Conservation (phyloP, 495 filamentous ascomycete genomes). For the Tetracladium marchalianum region DNA sequence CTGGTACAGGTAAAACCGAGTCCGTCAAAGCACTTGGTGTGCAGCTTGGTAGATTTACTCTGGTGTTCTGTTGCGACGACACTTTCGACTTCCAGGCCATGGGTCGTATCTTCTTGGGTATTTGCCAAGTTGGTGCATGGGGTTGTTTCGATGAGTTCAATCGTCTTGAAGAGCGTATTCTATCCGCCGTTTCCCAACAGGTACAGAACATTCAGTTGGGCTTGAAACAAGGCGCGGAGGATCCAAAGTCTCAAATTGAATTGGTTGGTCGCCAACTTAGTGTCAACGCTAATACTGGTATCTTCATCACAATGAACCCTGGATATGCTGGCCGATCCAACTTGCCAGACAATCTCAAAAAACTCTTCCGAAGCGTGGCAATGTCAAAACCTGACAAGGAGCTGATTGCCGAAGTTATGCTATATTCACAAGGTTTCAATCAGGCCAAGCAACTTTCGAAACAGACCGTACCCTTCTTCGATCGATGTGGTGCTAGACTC, state of each 20-base stretch:
- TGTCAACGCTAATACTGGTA: slow-evolving; percentile 87
- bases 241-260: slow-evolving; percentile 80
- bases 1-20: slow-evolving; percentile 98
- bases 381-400: slow-evolving; percentile 99
- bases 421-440: slow-evolving; percentile 97
- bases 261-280: slow-evolving; percentile 78
- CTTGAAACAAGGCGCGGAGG: slow-evolving; percentile 66
- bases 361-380: slow-evolving; percentile 95
- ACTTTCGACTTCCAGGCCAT: slow-evolving; percentile 99
- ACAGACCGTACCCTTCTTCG: slow-evolving; percentile 96
- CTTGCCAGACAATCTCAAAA: slow-evolving; percentile 96
- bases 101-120: slow-evolving; percentile 98
- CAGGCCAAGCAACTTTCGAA: slow-evolving; percentile 87
- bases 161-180: slow-evolving; percentile 88
- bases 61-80: slow-evolving; percentile 98
- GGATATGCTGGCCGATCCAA: slow-evolving; percentile 98
- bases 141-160: slow-evolving; percentile 99
- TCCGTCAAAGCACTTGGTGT: slow-evolving; percentile 96
- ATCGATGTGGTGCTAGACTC: slow-evolving; percentile 66
- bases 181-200: slow-evolving; percentile 96
- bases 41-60: slow-evolving; percentile 91
- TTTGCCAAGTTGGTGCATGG: slow-evolving; percentile 98
- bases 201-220: slow-evolving; percentile 98
- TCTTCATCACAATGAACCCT: slow-evolving; percentile 99
- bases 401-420: slow-evolving; percentile 98